Conservation (phyloP, 176 grass and related monocot genomes). For the Triticum monococcum region DNA sequence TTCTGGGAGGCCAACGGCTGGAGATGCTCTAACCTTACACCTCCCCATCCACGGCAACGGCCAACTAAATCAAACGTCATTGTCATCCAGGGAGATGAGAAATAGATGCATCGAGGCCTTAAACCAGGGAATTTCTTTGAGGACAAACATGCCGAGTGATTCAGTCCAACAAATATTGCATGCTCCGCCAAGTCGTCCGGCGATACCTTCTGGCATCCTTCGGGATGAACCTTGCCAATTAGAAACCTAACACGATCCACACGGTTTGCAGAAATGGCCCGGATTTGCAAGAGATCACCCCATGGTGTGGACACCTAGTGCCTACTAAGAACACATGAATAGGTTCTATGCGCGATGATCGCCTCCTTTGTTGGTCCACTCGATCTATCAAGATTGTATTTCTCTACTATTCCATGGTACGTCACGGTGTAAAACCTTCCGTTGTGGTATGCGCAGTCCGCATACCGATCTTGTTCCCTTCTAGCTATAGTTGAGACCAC, state of each 20-base stretch:
- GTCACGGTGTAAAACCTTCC: conserved; percentile 1
- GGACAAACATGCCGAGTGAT: conserved; percentile 6
- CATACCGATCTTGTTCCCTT: neutral
- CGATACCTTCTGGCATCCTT: neutral
- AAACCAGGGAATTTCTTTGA: neutral
- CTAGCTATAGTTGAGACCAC: neutral
- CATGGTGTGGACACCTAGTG: neutral
- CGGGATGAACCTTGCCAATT: neutral
- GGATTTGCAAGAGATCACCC: neutral
- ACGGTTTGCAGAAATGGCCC: neutral
- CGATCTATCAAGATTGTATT: neutral
- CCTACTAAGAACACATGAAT: neutral
- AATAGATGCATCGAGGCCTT: neutral
- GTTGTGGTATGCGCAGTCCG: neutral
- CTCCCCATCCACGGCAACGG: neutral
- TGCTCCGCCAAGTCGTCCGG: neutral
- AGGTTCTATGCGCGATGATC: neutral
- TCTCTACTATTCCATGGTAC: neutral
- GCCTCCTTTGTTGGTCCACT: conserved; percentile 1
- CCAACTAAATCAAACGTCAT: neutral
- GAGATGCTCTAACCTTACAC: neutral
- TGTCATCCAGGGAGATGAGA: neutral
- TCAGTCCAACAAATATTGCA: conserved; percentile 8
- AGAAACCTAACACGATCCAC: neutral
- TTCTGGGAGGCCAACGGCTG: too few species aligned